Evolutionary conservation across 257 asterid genomes (phyloP), one percentile per base, ranked within the genome.

Genomic region (Mitragyna speciosa): DNA sequence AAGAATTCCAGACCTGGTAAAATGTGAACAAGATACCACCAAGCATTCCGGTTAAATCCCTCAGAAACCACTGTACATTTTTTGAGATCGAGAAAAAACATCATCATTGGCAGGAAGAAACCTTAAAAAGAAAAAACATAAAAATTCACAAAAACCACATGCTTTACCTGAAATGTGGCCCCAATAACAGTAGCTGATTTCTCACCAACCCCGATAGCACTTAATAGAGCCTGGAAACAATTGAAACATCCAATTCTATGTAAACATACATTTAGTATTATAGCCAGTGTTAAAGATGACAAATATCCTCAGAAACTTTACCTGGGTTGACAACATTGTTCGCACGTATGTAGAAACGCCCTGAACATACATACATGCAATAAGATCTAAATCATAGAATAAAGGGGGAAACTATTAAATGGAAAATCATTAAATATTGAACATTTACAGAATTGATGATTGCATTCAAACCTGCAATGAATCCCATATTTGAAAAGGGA

Each of bases 131-230:
- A 36, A 11, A 33, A 76, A 72, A 69, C 24, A 70, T 64, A n/a
- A 64, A 59, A 58, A 65, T 8, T 72, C 71, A 2, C 67, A 26
- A 33, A 72, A 7, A 20, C n/a, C 45, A 63, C 39, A 39, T 33
- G 73, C 9, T 54, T 73, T 76, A 90, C 99, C 97, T 86, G 98
- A 89, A 95, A 95, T 63, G 99, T 93, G 82, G 98, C 99, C 82
- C 99, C 99, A 66, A 95, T 83, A 51, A 89, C 97, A 43, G 99
- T 93, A 84, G 99, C 99, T 14, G 98, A 93, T 82, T 91, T 92
- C 87, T 92, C 98, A 72, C 99, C 99, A 77, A 95, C 99, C 26
- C 99, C 99, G 20, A 95, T 93, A 12, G 99, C 99, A 89, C 97
- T 93, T 78, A 95, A 83, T 68, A 95, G 96, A 81, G 99, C 99